Base-by-base conservation (phyloP, 2,329 filamentous ascomycete species). In the Dactylellina drechsleri region DNA sequence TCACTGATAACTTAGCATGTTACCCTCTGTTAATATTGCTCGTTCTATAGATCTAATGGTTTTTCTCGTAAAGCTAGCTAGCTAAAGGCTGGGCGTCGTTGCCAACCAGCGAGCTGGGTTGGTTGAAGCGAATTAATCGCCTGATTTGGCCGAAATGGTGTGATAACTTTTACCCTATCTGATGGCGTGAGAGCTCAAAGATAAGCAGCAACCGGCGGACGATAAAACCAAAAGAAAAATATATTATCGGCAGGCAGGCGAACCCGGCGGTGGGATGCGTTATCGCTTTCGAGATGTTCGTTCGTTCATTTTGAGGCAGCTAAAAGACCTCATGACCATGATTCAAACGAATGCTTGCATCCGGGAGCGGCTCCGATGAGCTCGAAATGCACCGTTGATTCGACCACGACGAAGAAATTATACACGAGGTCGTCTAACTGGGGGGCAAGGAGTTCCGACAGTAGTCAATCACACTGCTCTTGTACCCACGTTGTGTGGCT, bases 131-230 rank as follows among this genome's bases (percentile, higher is more conserved):
- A 73, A 61, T 56, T 53, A 23, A 56, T 57, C 61, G 68, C 60
- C 68, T 73, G 68, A 66, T 73, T 73, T 53, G 68, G 59, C 68
- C 68, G 57, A 61, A 73, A 73, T 73, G 68, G 68, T 73, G 68
- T 73, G 61, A 73, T 73, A 66, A 66, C 60, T 66, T 66, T 73
- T 73, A 73, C 68, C 68, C 68, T 73, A 73, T 73, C 68, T 73
- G 60, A 73, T 73, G 68, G 68, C 68, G 68, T 73, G 68, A 73
- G 68, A 73, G 68, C 61, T 73, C 68, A 73, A 49, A 73, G 68
- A 73, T 73, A 73, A 73, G 60, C 31, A 56, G 28, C 57, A 23
- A 20, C 54, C 40, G 36, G 20, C 53, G 53, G 47, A 58, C 54
- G 56, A 73, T 73, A 73, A 60, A 61, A 60, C 68, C 68, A 61